Evolutionary conservation across 768 basidiomycete species (phyloP).

Genomic region (Leucocoprinus leucothites): DNA sequence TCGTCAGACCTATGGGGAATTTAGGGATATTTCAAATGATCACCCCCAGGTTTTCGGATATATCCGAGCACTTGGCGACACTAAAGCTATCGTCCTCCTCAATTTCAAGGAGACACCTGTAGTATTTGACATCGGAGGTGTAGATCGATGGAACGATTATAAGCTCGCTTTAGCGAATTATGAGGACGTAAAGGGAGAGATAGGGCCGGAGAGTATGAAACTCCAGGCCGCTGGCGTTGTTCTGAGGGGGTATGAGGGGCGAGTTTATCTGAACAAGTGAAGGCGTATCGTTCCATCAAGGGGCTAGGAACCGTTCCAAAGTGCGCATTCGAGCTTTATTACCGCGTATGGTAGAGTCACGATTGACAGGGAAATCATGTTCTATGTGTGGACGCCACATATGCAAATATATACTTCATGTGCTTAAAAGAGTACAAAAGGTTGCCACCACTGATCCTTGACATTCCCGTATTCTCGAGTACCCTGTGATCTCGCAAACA

Average conservation of each 20-base stretch:
- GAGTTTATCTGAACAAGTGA: constrained; percentile 23
- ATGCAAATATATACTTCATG: too few species aligned
- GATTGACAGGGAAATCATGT: too few species aligned
- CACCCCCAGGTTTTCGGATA: constrained; percentile 57
- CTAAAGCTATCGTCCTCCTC: constrained; percentile 41
- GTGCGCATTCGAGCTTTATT: neutral
- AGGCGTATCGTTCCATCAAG: neutral
- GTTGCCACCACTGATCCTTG: too few species aligned
- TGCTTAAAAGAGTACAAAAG: too few species aligned
- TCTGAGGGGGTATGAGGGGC: constrained; percentile 31
- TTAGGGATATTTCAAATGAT: constrained; percentile 40
- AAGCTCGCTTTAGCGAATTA: constrained; percentile 30
- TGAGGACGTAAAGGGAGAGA: neutral
- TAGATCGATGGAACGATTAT: constrained; percentile 10
- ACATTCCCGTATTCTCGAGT: too few species aligned
- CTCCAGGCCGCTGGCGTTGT: neutral
- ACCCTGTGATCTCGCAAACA: too few species aligned
- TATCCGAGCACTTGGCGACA: constrained; percentile 33
- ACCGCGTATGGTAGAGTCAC: neutral
- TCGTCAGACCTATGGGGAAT: constrained; percentile 58
- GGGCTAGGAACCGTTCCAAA: neutral
- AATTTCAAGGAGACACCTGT: constrained; percentile 39
- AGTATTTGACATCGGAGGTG: constrained; percentile 16
- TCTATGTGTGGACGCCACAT: too few species aligned
- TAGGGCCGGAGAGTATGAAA: neutral